Evolutionary conservation across 768 basidiomycete genomes (phyloP).

Genomic region (Mycena indigotica): DNA sequence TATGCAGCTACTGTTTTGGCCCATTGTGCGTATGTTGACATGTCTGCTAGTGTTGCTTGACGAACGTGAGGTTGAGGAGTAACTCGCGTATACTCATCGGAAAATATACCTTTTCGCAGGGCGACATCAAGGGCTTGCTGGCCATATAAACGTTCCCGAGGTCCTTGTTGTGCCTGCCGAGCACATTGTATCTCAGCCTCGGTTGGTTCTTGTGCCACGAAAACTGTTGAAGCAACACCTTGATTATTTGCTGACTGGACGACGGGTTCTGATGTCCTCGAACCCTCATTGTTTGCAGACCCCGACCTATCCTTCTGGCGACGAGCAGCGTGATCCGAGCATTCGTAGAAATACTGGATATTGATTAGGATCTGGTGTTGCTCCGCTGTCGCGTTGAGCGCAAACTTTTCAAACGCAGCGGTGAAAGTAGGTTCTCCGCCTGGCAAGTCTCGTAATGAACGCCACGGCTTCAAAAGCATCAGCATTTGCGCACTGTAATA

Average conservation of each 20-base stretch:
- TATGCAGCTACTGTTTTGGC: neutral
- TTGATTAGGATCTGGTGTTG: constrained; percentile 24
- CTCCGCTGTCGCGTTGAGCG: neutral
- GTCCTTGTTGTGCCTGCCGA: neutral
- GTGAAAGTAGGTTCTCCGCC: constrained; percentile 16
- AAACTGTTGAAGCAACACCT: neutral
- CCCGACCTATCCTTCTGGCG: neutral
- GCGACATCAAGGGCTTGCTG: neutral
- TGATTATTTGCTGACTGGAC: constrained; percentile 1
- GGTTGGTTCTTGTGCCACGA: neutral
- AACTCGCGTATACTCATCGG: neutral
- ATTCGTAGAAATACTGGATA: constrained; percentile 39
- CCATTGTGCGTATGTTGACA: neutral
- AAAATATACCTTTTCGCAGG: neutral
- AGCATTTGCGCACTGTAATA: constrained; percentile 36
- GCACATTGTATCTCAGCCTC: neutral
- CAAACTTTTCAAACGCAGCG: constrained; percentile 24
- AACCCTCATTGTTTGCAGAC: neutral
- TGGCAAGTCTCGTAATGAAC: constrained; percentile 27
- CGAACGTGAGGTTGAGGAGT: neutral
- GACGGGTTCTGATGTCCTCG: neutral
- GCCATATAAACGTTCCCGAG: neutral
- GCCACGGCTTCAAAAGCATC: constrained; percentile 39
- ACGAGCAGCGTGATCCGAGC: constrained; percentile 15
- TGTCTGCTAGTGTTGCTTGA: neutral